phyloP scores from a whole-genome alignment of 306 rosid species.

The Acacia melanoxylon region DNA sequence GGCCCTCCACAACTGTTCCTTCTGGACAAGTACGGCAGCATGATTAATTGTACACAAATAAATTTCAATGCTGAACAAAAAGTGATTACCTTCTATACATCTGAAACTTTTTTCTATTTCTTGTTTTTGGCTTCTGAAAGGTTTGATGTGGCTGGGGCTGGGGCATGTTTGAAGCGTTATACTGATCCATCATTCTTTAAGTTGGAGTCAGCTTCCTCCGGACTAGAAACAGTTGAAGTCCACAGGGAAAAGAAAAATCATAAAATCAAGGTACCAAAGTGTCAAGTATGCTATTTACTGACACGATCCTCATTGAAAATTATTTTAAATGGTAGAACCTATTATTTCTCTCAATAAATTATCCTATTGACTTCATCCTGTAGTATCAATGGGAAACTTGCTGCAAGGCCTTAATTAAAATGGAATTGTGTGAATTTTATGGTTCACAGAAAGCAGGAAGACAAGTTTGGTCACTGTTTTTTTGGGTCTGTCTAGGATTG shows the following conservation, averaged over 20 bases:
- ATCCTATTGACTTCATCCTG: not conserved
- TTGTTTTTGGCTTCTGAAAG: constrained; percentile 49
- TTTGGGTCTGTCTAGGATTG: not conserved
- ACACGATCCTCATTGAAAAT: not conserved
- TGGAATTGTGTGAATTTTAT: not conserved
- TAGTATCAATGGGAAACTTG: not conserved
- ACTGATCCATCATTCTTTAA: constrained; percentile 92
- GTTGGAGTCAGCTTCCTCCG: constrained; percentile 53
- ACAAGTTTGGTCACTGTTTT: constrained; percentile 2
- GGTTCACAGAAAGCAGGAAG: not conserved
- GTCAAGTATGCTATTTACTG: constrained; percentile 2
- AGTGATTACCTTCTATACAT: constrained; percentile 15
- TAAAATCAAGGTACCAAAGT: constrained; percentile 65
- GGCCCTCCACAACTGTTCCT: constrained; percentile 92
- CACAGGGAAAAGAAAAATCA: constrained; percentile 69
- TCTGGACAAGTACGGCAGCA: constrained; percentile 79
- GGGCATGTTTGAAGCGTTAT: constrained; percentile 95
- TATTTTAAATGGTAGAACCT: not conserved
- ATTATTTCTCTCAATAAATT: not conserved
- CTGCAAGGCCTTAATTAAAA: not conserved
- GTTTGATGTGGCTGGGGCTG: constrained; percentile 97
- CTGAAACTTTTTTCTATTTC: constrained; percentile 25
- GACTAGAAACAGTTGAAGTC: constrained; percentile 36
- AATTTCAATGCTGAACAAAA: not conserved
- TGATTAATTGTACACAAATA: constrained; percentile 21